phyloP scores from a whole-genome alignment of 768 basidiomycete genomes.

The Russula lepida region DNA sequence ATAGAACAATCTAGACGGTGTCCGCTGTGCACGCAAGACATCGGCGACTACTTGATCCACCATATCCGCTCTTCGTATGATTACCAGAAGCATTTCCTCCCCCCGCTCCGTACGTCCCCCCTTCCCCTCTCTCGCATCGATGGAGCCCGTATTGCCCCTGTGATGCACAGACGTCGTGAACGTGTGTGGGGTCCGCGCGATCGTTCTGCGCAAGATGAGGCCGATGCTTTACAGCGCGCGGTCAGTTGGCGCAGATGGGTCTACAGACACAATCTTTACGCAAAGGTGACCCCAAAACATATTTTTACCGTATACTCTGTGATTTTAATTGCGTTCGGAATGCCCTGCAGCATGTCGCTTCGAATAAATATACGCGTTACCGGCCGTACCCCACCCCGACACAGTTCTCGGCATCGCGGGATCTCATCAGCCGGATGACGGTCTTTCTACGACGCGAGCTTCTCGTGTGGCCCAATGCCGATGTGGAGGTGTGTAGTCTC shows the following conservation, averaged over 20 bases:
- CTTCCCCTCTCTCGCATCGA: slow-evolving; percentile 21
- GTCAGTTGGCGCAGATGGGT: slow-evolving; percentile 70
- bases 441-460: slow-evolving; percentile 79
- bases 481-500: slow-evolving; percentile 64
- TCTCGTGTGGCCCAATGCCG: slow-evolving; percentile 80
- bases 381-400: slow-evolving; percentile 84
- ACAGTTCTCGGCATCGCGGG: slow-evolving; percentile 71
- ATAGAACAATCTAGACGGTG: slow-evolving; percentile 72
- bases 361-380: slow-evolving; percentile 77
- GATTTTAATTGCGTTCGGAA: not conserved
- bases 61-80: slow-evolving; percentile 69
- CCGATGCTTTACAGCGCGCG: slow-evolving; percentile 67
- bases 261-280: slow-evolving; percentile 71
- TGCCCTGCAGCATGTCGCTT: slow-evolving; percentile 70
- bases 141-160: slow-evolving; percentile 16
- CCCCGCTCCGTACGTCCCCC: slow-evolving; percentile 52
- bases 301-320: not conserved
- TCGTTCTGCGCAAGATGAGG: slow-evolving; percentile 44
- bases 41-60: slow-evolving; percentile 73
- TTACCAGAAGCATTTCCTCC: slow-evolving; percentile 72
- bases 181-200: slow-evolving; percentile 50
- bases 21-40: slow-evolving; percentile 60
- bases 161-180: slow-evolving; percentile 29
- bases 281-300: slow-evolving; percentile 79
- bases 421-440: slow-evolving; percentile 67